Evolutionary conservation across 306 rosid species (phyloP).

Genomic region (Quercus agrifolia): DNA sequence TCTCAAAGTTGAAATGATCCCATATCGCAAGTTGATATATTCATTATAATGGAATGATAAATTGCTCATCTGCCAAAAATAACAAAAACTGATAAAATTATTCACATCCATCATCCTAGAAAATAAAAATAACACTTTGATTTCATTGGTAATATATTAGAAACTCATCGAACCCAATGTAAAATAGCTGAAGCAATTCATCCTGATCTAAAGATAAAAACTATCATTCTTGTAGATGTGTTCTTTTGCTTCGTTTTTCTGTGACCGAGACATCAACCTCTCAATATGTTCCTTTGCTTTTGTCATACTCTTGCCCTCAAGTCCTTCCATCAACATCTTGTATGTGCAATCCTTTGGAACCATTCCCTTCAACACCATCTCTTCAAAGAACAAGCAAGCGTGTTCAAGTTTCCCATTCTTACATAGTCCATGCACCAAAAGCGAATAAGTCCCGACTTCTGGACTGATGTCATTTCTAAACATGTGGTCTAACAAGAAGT

Average conservation of each 20-base stretch:
- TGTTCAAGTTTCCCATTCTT: slow-evolving; percentile 45
- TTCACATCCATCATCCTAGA: neutral
- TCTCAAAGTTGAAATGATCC: neutral
- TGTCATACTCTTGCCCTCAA: slow-evolving; percentile 57
- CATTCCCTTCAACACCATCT: slow-evolving; percentile 52
- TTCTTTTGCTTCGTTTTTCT: neutral
- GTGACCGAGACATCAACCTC: slow-evolving; percentile 42
- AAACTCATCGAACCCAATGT: neutral
- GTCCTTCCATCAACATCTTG: slow-evolving; percentile 40
- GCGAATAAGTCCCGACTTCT: slow-evolving; percentile 56
- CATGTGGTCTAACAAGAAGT: slow-evolving; percentile 76
- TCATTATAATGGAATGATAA: neutral
- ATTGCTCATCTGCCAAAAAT: neutral
- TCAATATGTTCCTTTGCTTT: slow-evolving; percentile 50
- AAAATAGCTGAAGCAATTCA: neutral
- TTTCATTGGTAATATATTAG: neutral
- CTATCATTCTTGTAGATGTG: neutral
- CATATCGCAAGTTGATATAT: neutral
- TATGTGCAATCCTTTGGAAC: slow-evolving; percentile 30
- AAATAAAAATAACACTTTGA: neutral
- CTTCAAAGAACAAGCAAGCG: slow-evolving; percentile 59
- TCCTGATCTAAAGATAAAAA: neutral
- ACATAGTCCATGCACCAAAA: slow-evolving; percentile 52
- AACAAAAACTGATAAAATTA: neutral
- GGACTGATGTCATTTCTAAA: slow-evolving; percentile 53